A percentile compares a stretch with the other conserved stretches of the same genome.
Conservation (phyloP, 2,329 filamentous ascomycete species). For the Cytospora piceicola region DNA sequence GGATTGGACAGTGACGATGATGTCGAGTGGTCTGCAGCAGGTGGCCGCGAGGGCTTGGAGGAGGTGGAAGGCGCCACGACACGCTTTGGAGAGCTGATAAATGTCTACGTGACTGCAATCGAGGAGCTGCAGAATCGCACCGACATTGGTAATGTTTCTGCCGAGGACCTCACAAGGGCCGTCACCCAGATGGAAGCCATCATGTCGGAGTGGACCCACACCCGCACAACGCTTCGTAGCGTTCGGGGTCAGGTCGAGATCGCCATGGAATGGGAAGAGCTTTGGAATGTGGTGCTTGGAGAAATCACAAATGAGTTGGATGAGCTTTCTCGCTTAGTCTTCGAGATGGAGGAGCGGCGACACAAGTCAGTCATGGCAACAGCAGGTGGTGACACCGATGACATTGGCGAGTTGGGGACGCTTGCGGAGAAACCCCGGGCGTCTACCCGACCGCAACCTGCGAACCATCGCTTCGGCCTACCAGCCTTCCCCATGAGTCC, state of each 20-base stretch:
- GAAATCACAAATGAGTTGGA: slow-evolving; percentile 85
- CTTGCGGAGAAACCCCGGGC: slow-evolving; percentile 80
- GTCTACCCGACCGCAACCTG: slow-evolving; percentile 51
- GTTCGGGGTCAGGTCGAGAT: slow-evolving; percentile 93
- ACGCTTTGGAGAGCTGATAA: slow-evolving; percentile 86
- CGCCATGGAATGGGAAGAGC: slow-evolving; percentile 98
- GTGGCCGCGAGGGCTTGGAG: slow-evolving; percentile 78
- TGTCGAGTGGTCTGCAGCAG: slow-evolving; percentile 93
- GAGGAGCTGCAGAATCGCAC: slow-evolving; percentile 81
- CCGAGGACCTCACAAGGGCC: slow-evolving; percentile 72
- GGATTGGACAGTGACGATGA: slow-evolving; percentile 95
- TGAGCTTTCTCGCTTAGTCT: slow-evolving; percentile 71
- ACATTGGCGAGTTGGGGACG: slow-evolving; percentile 88
- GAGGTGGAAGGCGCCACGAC: slow-evolving; percentile 75
- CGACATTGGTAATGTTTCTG: slow-evolving; percentile 74
- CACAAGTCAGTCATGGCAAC: slow-evolving; percentile 75
- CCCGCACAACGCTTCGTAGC: slow-evolving; percentile 74
- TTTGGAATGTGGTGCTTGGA: slow-evolving; percentile 91
- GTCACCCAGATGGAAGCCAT: slow-evolving; percentile 91
- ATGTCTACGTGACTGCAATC: slow-evolving; percentile 92
- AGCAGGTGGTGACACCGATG: slow-evolving; percentile 65
- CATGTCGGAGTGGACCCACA: slow-evolving; percentile 80
- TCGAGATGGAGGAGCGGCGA: slow-evolving; percentile 96
- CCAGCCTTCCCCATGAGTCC: slow-evolving; percentile 67
- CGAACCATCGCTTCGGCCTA: slow-evolving; percentile 70